Evolutionary conservation across 2,329 filamentous ascomycete genomes (phyloP).

Genomic region (Penicillium sp.): DNA sequence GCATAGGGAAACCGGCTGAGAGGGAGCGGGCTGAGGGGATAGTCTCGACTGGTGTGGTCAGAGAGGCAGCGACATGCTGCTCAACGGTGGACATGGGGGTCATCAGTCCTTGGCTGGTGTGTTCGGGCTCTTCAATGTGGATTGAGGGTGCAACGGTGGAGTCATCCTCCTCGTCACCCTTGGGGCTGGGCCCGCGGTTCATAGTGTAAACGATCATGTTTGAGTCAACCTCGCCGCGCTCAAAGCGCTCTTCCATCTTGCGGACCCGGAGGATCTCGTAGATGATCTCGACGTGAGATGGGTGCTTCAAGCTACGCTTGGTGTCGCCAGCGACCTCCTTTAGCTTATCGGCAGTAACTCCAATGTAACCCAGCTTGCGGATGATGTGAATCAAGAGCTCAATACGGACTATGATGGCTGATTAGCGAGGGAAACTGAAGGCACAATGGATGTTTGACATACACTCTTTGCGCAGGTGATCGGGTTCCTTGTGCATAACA

Average conservation of each 20-base stretch:
- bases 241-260: conserved; percentile 43
- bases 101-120: conserved; percentile 28
- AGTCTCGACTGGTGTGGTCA: conserved; percentile 29
- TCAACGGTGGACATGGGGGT: conserved; percentile 29
- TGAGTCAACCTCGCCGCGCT: conserved; percentile 42
- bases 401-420: conserved; percentile 31
- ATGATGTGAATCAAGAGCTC: conserved; percentile 44
- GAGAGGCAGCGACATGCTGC: conserved; percentile 16
- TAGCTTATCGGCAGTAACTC: conserved; percentile 41
- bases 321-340: conserved; percentile 43
- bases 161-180: conserved; percentile 35
- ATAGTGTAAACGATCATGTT: conserved; percentile 40
- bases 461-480: conserved; percentile 51
- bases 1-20: conserved; percentile 32
- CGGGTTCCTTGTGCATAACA: conserved; percentile 51
- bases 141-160: conserved; percentile 26
- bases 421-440: conserved; percentile 2
- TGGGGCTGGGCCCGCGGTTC: conserved; percentile 37
- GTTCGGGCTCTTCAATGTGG: conserved; percentile 28
- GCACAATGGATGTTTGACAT: conserved; percentile 18
- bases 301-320: conserved; percentile 39
- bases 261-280: conserved; percentile 45
- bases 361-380: conserved; percentile 36
- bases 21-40: conserved; percentile 22
- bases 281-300: conserved; percentile 38